Evolutionary conservation across 306 rosid species (phyloP).

Genomic region (Hippophae tibetana): DNA sequence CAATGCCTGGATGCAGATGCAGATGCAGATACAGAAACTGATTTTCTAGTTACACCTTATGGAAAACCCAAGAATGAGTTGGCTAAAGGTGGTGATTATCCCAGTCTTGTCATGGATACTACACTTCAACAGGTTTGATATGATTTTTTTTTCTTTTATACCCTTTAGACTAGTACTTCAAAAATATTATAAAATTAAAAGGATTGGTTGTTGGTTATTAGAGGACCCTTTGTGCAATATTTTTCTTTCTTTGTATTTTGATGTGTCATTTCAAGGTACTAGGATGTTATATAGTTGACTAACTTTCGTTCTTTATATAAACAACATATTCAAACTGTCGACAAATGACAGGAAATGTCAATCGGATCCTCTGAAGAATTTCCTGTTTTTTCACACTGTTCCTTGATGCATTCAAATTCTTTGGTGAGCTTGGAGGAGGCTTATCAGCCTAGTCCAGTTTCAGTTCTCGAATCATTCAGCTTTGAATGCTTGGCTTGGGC

Average conservation of each 20-base stretch:
- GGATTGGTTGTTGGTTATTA: too few species aligned
- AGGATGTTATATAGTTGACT: background rate
- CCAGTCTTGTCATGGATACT: slow-evolving; percentile 19
- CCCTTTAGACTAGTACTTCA: too few species aligned
- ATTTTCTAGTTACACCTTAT: slow-evolving; percentile 8
- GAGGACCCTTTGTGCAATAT: too few species aligned
- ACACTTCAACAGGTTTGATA: slow-evolving; percentile 48
- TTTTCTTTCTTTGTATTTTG: too few species aligned
- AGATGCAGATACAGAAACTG: background rate
- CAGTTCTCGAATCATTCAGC: slow-evolving; percentile 54
- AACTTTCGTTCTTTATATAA: too few species aligned
- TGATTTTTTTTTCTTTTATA: background rate
- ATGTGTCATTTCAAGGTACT: background rate
- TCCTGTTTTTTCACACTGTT: slow-evolving; percentile 22
- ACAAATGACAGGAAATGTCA: slow-evolving; percentile 35
- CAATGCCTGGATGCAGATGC: background rate
- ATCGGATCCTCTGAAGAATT: slow-evolving; percentile 26
- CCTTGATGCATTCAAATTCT: slow-evolving; percentile 26
- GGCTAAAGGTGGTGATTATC: slow-evolving; percentile 22
- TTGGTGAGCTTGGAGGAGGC: slow-evolving; percentile 33
- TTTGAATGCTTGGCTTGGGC: slow-evolving; percentile 22
- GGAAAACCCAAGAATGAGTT: slow-evolving; percentile 17
- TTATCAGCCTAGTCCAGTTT: slow-evolving; percentile 62
- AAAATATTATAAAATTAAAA: too few species aligned
- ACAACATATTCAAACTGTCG: slow-evolving; percentile 5